Percentiles rank a stretch among this genome's conserved stretches.
phyloP scores from a whole-genome alignment of 139 green algal genomes.

The Chlorella sp. region DNA sequence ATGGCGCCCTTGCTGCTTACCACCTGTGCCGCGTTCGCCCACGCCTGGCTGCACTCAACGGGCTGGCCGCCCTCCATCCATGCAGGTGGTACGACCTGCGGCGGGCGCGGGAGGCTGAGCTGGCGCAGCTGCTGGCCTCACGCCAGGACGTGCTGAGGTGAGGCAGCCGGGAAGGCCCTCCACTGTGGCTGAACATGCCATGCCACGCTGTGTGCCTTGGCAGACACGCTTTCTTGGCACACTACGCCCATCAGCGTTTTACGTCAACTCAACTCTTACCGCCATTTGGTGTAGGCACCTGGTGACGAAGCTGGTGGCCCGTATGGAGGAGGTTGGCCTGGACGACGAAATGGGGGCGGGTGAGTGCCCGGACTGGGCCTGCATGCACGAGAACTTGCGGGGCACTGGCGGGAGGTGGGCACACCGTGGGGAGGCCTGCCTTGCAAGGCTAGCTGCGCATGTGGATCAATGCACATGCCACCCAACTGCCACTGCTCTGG shows the following conservation, averaged over 20 bases:
- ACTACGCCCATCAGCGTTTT: too few species aligned
- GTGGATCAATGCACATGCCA: not conserved
- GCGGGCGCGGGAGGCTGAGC: not conserved
- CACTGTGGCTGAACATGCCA: too few species aligned
- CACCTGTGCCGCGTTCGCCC: not conserved
- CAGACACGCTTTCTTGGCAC: too few species aligned
- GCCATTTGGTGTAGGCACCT: too few species aligned
- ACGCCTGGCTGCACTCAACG: not conserved
- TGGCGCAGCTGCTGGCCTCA: not conserved
- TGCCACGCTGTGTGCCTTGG: too few species aligned
- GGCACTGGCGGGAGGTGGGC: not conserved
- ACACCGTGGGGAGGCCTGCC: too few species aligned
- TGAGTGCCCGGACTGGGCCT: not conserved
- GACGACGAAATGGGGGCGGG: not conserved
- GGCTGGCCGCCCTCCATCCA: too few species aligned
- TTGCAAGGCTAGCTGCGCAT: not conserved
- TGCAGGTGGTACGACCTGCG: slow-evolving; percentile 7
- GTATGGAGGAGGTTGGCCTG: not conserved
- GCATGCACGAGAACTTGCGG: not conserved
- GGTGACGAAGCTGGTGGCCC: not conserved
- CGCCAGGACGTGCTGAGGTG: slow-evolving; percentile 8
- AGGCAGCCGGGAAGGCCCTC: too few species aligned
- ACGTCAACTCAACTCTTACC: too few species aligned
- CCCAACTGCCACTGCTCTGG: not conserved
- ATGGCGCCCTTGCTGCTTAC: not conserved